A percentile compares a stretch with the other conserved stretches of the same genome.
phyloP scores from a whole-genome alignment of 768 basidiomycete species.

The Grammothele lineata region DNA sequence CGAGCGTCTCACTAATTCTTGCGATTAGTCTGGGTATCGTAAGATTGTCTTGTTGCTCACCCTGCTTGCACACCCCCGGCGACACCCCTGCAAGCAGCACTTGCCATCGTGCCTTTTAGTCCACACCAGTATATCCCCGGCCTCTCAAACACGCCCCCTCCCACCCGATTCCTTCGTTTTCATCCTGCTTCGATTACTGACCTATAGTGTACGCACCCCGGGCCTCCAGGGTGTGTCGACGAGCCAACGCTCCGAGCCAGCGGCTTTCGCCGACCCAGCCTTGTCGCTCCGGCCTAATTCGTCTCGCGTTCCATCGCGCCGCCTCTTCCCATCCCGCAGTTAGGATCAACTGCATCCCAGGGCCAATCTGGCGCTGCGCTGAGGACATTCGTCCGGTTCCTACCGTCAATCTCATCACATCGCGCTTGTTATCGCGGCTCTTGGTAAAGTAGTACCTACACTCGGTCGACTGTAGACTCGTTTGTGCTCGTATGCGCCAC shows the following conservation, averaged over 20 bases:
- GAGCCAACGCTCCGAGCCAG: background rate
- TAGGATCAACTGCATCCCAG: too few species aligned
- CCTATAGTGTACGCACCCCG: background rate
- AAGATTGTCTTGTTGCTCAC: slow-evolving; percentile 9
- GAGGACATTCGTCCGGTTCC: too few species aligned
- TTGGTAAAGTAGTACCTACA: too few species aligned
- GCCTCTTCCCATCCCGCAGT: too few species aligned
- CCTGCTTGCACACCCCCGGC: background rate
- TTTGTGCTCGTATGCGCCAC: too few species aligned
- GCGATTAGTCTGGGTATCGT: slow-evolving; percentile 42
- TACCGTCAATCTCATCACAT: too few species aligned
- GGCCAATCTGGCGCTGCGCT: too few species aligned
- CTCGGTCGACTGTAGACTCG: too few species aligned
- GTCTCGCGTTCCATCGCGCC: too few species aligned
- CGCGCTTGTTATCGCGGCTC: too few species aligned
- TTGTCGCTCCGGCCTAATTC: background rate
- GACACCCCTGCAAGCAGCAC: background rate
- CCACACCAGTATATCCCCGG: background rate
- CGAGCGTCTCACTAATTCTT: slow-evolving; percentile 3
- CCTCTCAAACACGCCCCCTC: background rate
- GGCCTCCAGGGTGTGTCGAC: background rate
- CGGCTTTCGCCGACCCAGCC: background rate
- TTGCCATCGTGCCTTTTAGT: background rate
- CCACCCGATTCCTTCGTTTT: background rate
- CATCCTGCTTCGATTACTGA: background rate